Evolutionary conservation across 805 yeast genomes (phyloP), one percentile per base, ranked within the genome.

Genomic region (Candida qinlingensis): DNA sequence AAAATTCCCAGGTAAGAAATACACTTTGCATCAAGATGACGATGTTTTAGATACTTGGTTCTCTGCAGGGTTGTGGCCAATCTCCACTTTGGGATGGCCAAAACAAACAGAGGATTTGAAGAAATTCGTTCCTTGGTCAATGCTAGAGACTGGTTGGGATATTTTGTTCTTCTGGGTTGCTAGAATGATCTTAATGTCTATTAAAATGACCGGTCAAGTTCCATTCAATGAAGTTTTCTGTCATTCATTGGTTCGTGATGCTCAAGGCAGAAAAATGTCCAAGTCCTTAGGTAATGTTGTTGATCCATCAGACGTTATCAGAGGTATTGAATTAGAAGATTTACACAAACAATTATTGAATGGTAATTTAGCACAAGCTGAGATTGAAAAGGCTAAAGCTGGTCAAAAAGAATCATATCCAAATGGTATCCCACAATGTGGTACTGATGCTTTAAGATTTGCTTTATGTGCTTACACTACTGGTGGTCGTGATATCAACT

Each of bases 101-200:
- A 71, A 82, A 51, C 72, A 79, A 64, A 77, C 91, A 47, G 61
- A 68, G 45, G 99, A 94, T 66, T 69, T 89, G 77, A 76, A 80
- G 59, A 70, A 71, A 45, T 94, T 88, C 72, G 85, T 81, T 64
- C 98, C 99, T 58, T 85, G 90, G 83, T 83, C 95, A 29, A 75
- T 94, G 86, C 75, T 94, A 63, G 99, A 94, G 72, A 94, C 99
- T 45, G 99, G 99, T 60, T 94, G 99, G 99, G 99, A 92, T 75
- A 92, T 92, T 65, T 76, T 94, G 65, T 94, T 94, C 81, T 94
- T 94, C 85, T 94, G 99, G 99, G 98, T 94, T 46, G 79, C 94
- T 30, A 83, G 99, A 73, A 94, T 94, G 99, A 85, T 92, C 55
- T 77, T 92, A 73, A 74, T 94, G 64, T 94, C 96, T 54, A 68